Base-by-base conservation (phyloP, 148 eudicot species). In the Fagopyrum tataricum region DNA sequence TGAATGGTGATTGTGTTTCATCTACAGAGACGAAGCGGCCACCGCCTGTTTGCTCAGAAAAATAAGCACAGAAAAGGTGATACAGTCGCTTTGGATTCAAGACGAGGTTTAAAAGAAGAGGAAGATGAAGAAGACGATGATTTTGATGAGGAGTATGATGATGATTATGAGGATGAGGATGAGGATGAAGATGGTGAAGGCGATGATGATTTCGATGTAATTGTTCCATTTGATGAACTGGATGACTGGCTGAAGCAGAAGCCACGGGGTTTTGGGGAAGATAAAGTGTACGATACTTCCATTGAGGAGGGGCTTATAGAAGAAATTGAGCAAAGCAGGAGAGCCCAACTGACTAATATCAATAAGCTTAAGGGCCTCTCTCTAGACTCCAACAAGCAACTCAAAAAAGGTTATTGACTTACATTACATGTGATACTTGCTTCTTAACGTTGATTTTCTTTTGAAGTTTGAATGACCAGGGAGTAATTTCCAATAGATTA, bases 191-290 rank as follows among this genome's bases (percentile, higher is more conserved):
- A 78, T 0, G 81, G 31, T 0, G 83, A 79, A 0, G 87, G 44
- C 4, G 85, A 78, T 15, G 86, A 79, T n/a, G 88, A 80, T 5
- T 91, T 84, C 14, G 91, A 87, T 40, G 75, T 69, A 69, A 41
- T 82, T 70, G 49, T 91, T 59, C 91, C 96, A 14, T 61, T 77
- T 73, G 67, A 62, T 23, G 81, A 78, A 74, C 86, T 90, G 88
- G 84, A 86, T 74, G 73, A 79, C 17, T 92, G 89, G 92, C 73
- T 81, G 41, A 66, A 68, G 83, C 81, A 79, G 17, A 90, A 81
- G 82, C 99, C 99, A 46, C 78, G 75, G 75, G 99, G 99, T 20
- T 92, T 95, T 81, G 99, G 97, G 24, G 92, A 87, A 78, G 99
- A 92, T 9, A 95, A 85, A 55, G 94, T 72, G 61, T 95, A 95